Evolutionary conservation across 2,329 filamentous ascomycete genomes (phyloP).

Genomic region (Daldinia sp.): DNA sequence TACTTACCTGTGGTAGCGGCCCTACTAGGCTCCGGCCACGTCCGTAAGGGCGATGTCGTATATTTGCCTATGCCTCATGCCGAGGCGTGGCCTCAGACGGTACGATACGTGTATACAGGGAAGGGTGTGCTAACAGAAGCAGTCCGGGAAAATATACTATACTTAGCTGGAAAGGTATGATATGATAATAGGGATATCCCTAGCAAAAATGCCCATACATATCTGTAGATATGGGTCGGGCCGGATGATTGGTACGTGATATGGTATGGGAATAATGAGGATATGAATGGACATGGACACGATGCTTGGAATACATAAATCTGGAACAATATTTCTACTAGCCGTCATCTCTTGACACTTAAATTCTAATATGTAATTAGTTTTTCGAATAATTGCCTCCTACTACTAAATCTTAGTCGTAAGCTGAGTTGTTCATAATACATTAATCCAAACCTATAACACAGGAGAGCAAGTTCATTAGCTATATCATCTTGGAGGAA

Average conservation of each 20-base stretch:
- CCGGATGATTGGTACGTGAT: neutral
- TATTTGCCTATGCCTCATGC: conserved; percentile 70
- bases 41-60: conserved; percentile 65
- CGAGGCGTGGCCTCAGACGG: conserved; percentile 66
- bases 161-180: conserved; percentile 63
- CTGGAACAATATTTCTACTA: neutral
- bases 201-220: too few relatives aligned
- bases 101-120: conserved; percentile 68
- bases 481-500: too few relatives aligned
- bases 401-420: neutral
- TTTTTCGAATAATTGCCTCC: neutral
- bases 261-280: neutral
- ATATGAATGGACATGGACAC: neutral
- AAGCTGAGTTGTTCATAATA: too few relatives aligned
- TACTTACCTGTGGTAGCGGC: conserved; percentile 66
- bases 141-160: conserved; percentile 65
- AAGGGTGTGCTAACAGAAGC: conserved; percentile 59
- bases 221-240: neutral
- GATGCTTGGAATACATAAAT: neutral
- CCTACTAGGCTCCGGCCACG: conserved; percentile 66
- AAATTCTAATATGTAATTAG: neutral
- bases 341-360: neutral
- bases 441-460: too few relatives aligned
- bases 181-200: conserved; percentile 39
- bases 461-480: too few relatives aligned